Base-by-base conservation (phyloP, 2,329 filamentous ascomycete species). In the Macrophomina tecta region DNA sequence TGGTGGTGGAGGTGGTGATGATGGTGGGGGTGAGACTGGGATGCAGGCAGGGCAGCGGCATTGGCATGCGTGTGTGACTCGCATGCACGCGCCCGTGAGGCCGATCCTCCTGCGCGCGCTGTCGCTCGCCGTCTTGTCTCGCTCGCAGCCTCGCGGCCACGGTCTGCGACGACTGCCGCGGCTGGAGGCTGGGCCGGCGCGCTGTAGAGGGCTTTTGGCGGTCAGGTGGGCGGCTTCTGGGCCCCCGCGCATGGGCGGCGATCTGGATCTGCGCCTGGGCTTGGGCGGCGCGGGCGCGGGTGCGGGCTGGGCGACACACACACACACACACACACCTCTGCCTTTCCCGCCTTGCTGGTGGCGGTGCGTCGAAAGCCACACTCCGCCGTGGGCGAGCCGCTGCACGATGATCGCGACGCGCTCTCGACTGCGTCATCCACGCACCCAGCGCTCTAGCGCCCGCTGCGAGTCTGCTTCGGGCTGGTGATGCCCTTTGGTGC, bases 361-460 rank as follows among this genome's bases (percentile, higher is more conserved):
- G 60, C 60, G 60, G 60, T 63, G 60, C 60, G 60, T 42, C 36
- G 34, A 16, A 14, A 51, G 61, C 61, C 61, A 64, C 61, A 64
- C 12, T 64, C 34, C 42, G 16, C 9, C 16, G 42, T 45, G 42
- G 61, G 61, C 45, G 58, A 61, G 46, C 4, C 34, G 30, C 16
- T 28, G 36, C 5, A n/a, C 36, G 53, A 42, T 42, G 53, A 56
- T 56, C 53, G 18, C 16, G 18, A 1, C 12, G 28, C 40, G 56
- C 56, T 61, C 58, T 61, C 58, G 42, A 60, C 58, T 61, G 58
- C 58, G 58, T 61, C 58, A 61, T 61, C 28, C 30, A n/a, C 42
- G 56, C 56, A 60, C 8, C 16, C 38, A 32, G 56, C 40, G 14
- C 40, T 32, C 56, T 46, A 46, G 56, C 40, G 36, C 38, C 38